Evolutionary conservation across 1,139 yeast genomes (phyloP).

Genomic region (Saccharomyces pastorianus): DNA sequence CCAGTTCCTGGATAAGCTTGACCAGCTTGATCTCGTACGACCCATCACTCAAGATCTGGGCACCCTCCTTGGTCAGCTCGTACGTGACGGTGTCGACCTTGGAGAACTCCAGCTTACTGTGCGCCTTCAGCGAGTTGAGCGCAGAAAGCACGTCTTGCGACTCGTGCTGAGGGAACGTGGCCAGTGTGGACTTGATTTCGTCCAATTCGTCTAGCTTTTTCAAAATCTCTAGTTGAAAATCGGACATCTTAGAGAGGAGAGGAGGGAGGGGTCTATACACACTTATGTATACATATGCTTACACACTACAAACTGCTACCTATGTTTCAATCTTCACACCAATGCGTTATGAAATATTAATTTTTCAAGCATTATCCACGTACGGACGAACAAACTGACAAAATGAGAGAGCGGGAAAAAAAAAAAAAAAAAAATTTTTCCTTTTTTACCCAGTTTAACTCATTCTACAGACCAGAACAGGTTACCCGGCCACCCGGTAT

Average conservation of each 20-base stretch:
- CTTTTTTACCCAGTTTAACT: too few species aligned
- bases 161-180: conserved; percentile 44
- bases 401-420: neutral
- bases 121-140: conserved; percentile 77
- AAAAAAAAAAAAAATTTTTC: neutral
- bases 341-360: neutral
- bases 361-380: neutral
- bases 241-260: conserved; percentile 27
- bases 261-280: neutral
- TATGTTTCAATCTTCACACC: neutral
- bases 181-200: conserved; percentile 55
- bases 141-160: conserved; percentile 62
- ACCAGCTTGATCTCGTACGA: conserved; percentile 85
- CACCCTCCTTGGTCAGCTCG: conserved; percentile 73
- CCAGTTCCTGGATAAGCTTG: conserved; percentile 66
- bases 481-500: too few species aligned
- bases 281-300: neutral
- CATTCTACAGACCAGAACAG: too few species aligned
- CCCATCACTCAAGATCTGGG: conserved; percentile 68
- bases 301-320: neutral
- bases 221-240: conserved; percentile 41
- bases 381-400: neutral
- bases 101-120: conserved; percentile 67
- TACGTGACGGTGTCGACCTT: conserved; percentile 72
- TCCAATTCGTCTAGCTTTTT: conserved; percentile 55